phyloP scores from a whole-genome alignment of 805 yeast genomes.

The Ogataea corticis region DNA sequence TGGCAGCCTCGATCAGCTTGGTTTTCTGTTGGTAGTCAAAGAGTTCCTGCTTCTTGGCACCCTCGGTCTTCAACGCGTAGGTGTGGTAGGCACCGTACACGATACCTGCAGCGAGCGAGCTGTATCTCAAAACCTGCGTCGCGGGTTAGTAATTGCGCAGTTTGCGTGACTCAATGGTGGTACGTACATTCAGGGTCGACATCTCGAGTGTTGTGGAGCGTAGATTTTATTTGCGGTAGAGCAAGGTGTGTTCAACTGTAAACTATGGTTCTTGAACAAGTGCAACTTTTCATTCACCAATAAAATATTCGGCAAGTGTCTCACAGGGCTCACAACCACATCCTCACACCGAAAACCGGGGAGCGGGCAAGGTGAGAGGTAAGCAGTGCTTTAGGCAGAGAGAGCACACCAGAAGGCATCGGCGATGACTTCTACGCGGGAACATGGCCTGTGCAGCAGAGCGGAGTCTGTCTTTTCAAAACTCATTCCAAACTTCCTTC shows the following conservation, averaged over 20 bases:
- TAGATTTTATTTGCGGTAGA: neutral
- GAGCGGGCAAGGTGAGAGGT: too few relatives aligned
- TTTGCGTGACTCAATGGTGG: too few relatives aligned
- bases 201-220: slow-evolving; percentile 26
- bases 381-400: too few relatives aligned
- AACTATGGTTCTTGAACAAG: neutral
- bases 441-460: too few relatives aligned
- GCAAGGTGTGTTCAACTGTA: too few relatives aligned
- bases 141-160: neutral
- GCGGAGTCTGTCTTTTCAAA: too few relatives aligned
- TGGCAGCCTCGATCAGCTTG: slow-evolving; percentile 83
- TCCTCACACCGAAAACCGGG: neutral
- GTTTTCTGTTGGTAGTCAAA: slow-evolving; percentile 62
- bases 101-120: slow-evolving; percentile 86
- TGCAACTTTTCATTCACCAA: slow-evolving; percentile 13
- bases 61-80: slow-evolving; percentile 60
- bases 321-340: slow-evolving; percentile 11
- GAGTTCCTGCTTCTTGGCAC: slow-evolving; percentile 56
- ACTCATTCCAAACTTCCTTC: too few relatives aligned
- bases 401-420: too few relatives aligned
- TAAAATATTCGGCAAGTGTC: slow-evolving; percentile 12
- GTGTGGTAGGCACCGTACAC: slow-evolving; percentile 88
- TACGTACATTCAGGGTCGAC: slow-evolving; percentile 52
- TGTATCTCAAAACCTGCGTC: slow-evolving; percentile 81
- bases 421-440: too few relatives aligned